Evolutionary conservation across 2,329 filamentous ascomycete genomes (phyloP).

Genomic region (Trichophyton schoenleinii): DNA sequence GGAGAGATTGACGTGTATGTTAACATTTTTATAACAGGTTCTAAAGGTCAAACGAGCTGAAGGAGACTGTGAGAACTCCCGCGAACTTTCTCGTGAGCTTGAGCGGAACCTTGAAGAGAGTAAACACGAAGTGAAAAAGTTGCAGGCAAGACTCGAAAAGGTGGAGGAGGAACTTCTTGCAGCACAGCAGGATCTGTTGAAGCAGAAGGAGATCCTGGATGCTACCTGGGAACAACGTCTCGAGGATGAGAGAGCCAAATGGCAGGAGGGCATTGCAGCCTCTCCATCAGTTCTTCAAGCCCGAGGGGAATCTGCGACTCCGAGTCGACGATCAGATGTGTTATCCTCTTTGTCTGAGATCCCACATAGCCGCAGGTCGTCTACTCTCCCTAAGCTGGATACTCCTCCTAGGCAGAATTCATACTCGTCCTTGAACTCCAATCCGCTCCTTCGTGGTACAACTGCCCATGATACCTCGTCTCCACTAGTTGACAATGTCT

Average conservation of each 20-base stretch:
- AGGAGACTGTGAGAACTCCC: slow-evolving; percentile 65
- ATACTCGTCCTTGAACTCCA: slow-evolving; percentile 23
- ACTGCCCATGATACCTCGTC: slow-evolving; percentile 20
- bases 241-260: slow-evolving; percentile 53
- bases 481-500: slow-evolving; percentile 26
- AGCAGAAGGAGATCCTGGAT: slow-evolving; percentile 48
- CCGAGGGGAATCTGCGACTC: slow-evolving; percentile 31
- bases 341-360: slow-evolving; percentile 23
- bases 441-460: slow-evolving; percentile 19
- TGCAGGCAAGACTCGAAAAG: slow-evolving; percentile 30
- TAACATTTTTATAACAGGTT: slow-evolving; percentile 39
- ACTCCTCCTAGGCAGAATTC: slow-evolving; percentile 38
- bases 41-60: slow-evolving; percentile 56
- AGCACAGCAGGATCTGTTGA: slow-evolving; percentile 42
- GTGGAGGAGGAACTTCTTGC: slow-evolving; percentile 53
- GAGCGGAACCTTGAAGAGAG: slow-evolving; percentile 49
- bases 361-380: slow-evolving; percentile 30
- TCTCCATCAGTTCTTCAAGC: slow-evolving; percentile 26
- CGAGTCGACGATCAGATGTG: slow-evolving; percentile 28
- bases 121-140: slow-evolving; percentile 45
- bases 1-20: not conserved
- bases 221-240: slow-evolving; percentile 45
- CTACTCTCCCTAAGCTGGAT: slow-evolving; percentile 25
- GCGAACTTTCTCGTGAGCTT: slow-evolving; percentile 29
- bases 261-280: slow-evolving; percentile 34